Evolutionary conservation across 2,329 filamentous ascomycete genomes (phyloP), one percentile per base, ranked within the genome.

Genomic region (Phoma sp.): DNA sequence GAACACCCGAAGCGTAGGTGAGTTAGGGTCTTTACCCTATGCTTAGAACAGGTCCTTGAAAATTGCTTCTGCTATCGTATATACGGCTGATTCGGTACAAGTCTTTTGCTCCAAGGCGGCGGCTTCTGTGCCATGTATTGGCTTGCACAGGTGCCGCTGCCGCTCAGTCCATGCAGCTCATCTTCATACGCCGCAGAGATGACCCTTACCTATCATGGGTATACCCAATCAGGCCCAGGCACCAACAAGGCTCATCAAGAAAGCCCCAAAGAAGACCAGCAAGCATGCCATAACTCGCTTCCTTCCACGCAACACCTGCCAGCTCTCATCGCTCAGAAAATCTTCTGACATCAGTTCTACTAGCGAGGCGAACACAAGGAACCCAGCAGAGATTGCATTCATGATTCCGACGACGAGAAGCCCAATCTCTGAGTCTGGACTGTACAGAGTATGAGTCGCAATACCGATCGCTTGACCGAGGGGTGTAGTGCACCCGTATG

Each of bases 311-410:
- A 91, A 76, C 18, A 83, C 79, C 63, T 80, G 82, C 80, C 89
- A 91, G 72, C 87, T 90, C 78, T 89, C 88, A 62, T 91, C 88
- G 10, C 84, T 86, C 55, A 92, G 68, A 64, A 96, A 96, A 66
- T 96, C 91, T 74, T 96, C 91, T 0, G 90, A 89, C 41, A 96
- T 80, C 18, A 96, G 80, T 76, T 96, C 90, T 4, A 96, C 91
- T 38, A 96, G 77, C 0, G 90, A 90, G 0, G 91, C 91, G 70
- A 93, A 96, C 3, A 96, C 79, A 25, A 96, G 75, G 45, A 96
- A 78, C 0, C 91, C 91, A 45, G 88, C 88, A 8, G 89, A 92
- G 46, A 96, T 89, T 35, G 90, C 90, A 67, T 96, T 96, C 82
- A 93, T 95, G 69, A 93, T 85, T 7, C 91, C 91, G 5, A 96